Conservation (phyloP, 345 rosid species). For the Iberis pinnata region DNA sequence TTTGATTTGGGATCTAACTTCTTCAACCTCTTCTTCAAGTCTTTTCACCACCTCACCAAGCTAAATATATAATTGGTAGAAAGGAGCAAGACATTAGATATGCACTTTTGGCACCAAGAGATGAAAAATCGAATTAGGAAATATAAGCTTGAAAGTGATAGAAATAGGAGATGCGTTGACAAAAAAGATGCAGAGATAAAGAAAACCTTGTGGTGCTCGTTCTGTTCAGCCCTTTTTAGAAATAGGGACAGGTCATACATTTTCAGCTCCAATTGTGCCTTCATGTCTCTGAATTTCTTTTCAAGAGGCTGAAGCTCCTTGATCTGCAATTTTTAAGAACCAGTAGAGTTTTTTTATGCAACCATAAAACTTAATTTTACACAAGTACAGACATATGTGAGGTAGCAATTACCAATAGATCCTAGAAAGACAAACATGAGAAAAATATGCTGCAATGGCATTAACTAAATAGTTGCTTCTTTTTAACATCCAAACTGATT, state of each 20-base stretch:
- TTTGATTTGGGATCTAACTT: slow-evolving; percentile 50
- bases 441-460: too few relatives aligned
- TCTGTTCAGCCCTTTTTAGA: slow-evolving; percentile 86
- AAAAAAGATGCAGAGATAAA: too few relatives aligned
- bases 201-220: slow-evolving; percentile 95
- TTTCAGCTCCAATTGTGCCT: slow-evolving; percentile 76
- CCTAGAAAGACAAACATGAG: too few relatives aligned
- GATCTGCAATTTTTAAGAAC: slow-evolving; percentile 40
- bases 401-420: too few relatives aligned
- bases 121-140: background rate
- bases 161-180: too few relatives aligned
- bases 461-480: too few relatives aligned
- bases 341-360: too few relatives aligned
- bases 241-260: slow-evolving; percentile 82
- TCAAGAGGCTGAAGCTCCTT: slow-evolving; percentile 62
- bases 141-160: too few relatives aligned
- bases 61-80: slow-evolving; percentile 34
- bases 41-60: slow-evolving; percentile 77
- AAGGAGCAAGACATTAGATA: slow-evolving; percentile 4
- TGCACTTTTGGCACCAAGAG: slow-evolving; percentile 1
- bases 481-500: too few relatives aligned
- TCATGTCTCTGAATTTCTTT: slow-evolving; percentile 60
- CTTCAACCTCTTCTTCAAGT: slow-evolving; percentile 75
- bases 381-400: too few relatives aligned
- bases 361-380: too few relatives aligned